Evolutionary conservation across 352 stramenopile species (phyloP), one percentile per base, ranked within the genome.

Genomic region (Phytopythium sindhum): DNA sequence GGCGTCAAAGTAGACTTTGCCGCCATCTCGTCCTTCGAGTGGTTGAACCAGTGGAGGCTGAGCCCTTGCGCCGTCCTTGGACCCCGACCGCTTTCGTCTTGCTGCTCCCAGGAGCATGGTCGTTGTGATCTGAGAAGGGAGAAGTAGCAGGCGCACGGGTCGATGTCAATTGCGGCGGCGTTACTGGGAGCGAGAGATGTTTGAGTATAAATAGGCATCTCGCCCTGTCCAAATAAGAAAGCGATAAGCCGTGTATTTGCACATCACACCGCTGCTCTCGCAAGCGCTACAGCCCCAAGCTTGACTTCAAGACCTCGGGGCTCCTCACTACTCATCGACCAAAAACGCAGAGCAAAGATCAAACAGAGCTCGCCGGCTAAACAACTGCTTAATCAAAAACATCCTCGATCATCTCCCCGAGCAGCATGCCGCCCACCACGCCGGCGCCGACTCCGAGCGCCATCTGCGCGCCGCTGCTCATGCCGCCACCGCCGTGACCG

Each of bases 371-470:
- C 23, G 45, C 23, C 23, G 23, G 8, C 23, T 14, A 15, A 39
- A 2, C 33, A 39, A 39, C 33, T 39, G 37, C 8, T 26, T 15
- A 74, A 44, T 84, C 69, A 51, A 91, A 91, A 26, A 88, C 67
- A 23, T 80, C 71, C 23, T 89, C 80, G 29, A 91, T 64, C 14
- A 75, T 72, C 67, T 91, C 86, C n/a, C 84, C 86, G 0, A 95
- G 73, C 31, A 95, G 57, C 66, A 92, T 68, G 15, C 86, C 86
- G 47, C 86, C 86, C 39, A 91, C 66, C n/a, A 93, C 66, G 61
- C 84, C 84, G 5, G 80, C 84, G 26, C 84, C 86, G 24, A 91
- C 75, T 26, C 86, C 86, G 56, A 95, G 74, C 12, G 84, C 86
- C 64, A 91, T 74, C 29, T 80, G 61, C 28, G 70, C 67, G 2